Evolutionary conservation across 495 filamentous ascomycete species (phyloP), one percentile per base, ranked within the genome.

Genomic region (Parathielavia hyrcaniae): DNA sequence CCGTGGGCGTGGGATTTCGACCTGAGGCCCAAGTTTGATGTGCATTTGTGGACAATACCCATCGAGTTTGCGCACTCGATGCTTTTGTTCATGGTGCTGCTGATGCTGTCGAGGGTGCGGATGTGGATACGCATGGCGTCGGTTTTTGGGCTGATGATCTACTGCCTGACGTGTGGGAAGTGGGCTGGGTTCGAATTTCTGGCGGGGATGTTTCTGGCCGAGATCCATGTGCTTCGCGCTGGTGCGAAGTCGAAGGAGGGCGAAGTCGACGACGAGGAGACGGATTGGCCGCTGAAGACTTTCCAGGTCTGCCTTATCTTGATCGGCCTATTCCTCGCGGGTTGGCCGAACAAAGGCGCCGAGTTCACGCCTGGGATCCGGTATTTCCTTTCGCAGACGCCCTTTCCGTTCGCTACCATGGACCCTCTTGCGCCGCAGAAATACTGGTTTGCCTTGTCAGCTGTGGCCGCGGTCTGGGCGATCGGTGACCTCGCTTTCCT

Each of bases 41-140:
- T 79, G 19, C 82, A 83, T 52, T 71, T 85, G 0, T 87, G 83
- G 83, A 86, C 84, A 12, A 86, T 87, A 36, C 82, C 84, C 0
- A 79, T 86, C 41, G 83, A 87, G 61, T 82, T 86, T 46, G 75
- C 77, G 45, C 79, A 81, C 61, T 86, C 83, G 16, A 77, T 86
- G 58, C 67, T 87, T 20, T 73, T 87, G 1, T 87, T 86, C 62
- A 63, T 83, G 50, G 75, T 77, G 0, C 73, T 81, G 19, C 65
- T 86, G 13, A 80, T 75, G 22, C 73, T 83, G 13, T 78, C 80
- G 8, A 75, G 81, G 23, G 68, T 82, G 12, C 64, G 67, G 35
- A 61, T 77, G n/a, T 55, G 65, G 4, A 60, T 82, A 9, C 76
- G 83, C 5, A 69, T 83, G 54, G 57, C 65, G 0, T 56, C 77